A percentile compares a stretch with the other conserved stretches of the same genome.
phyloP scores from a whole-genome alignment of 768 basidiomycete genomes.

The Macrolepiota fuliginosa region DNA sequence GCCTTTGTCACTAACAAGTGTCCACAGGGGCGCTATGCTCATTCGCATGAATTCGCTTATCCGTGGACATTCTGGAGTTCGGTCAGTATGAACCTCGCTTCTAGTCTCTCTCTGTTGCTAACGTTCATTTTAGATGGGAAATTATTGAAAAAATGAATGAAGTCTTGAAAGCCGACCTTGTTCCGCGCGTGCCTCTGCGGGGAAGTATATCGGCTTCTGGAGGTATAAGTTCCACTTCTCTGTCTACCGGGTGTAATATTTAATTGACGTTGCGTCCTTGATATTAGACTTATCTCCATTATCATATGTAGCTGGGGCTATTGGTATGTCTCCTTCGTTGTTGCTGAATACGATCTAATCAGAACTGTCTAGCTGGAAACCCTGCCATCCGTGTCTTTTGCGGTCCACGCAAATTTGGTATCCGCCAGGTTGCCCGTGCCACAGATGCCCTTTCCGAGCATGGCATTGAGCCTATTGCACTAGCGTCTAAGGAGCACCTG shows the following conservation, averaged over 20 bases:
- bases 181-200: conserved; percentile 75
- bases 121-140: conserved; percentile 46
- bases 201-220: conserved; percentile 79
- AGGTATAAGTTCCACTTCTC: conserved; percentile 36
- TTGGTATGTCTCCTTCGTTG: conserved; percentile 34
- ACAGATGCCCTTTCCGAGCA: conserved; percentile 48
- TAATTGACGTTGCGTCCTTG: conserved; percentile 1
- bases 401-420: conserved; percentile 46
- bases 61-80: conserved; percentile 79
- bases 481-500: conserved; percentile 66
- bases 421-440: conserved; percentile 51
- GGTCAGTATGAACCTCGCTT: conserved; percentile 27
- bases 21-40: conserved; percentile 64
- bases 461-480: conserved; percentile 54
- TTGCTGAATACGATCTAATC: background rate
- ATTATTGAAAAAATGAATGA: conserved; percentile 69
- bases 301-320: conserved; percentile 65
- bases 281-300: conserved; percentile 47
- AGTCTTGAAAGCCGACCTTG: conserved; percentile 61
- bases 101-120: background rate
- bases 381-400: conserved; percentile 65
- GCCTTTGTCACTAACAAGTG: background rate
- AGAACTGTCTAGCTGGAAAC: conserved; percentile 38
- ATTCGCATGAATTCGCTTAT: conserved; percentile 82
- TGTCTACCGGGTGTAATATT: background rate